These are phyloP conservation scores for Phytophthora hybrid DNA, from an alignment of 352 stramenopile species.

Conservation along the genomic window DNA sequence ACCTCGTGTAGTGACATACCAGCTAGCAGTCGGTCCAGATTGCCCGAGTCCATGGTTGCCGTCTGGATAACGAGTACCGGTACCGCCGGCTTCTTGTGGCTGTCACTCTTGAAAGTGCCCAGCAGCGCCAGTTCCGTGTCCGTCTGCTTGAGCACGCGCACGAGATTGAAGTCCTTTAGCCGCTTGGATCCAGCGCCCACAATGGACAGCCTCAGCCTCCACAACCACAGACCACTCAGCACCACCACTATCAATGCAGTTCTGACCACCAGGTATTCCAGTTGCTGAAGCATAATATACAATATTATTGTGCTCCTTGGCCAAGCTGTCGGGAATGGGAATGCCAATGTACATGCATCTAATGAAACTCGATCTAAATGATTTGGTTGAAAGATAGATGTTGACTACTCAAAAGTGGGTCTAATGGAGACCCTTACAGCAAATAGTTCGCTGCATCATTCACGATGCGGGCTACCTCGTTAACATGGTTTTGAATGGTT, in stretches of 20 bases:
- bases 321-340: neutral
- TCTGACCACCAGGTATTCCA: conserved; percentile 33
- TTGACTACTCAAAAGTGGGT: neutral
- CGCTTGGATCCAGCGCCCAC: conserved; percentile 36
- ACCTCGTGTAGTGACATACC: conserved; percentile 78
- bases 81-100: conserved; percentile 64
- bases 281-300: conserved; percentile 30
- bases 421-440: conserved; percentile 8
- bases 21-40: conserved; percentile 50
- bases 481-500: conserved; percentile 34
- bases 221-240: conserved; percentile 43
- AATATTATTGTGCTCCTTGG: neutral
- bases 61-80: conserved; percentile 80
- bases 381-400: neutral
- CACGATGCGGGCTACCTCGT: conserved; percentile 29
- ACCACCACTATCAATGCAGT: conserved; percentile 36
- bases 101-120: conserved; percentile 73
- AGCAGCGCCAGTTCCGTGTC: conserved; percentile 76
- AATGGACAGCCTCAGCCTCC: conserved; percentile 38
- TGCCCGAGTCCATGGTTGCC: conserved; percentile 57
- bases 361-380: neutral
- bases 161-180: conserved; percentile 64
- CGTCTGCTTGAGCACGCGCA: conserved; percentile 70
- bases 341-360: neutral
- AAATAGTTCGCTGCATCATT: conserved; percentile 30